Percentiles rank a stretch among this genome's conserved stretches.
Conservation (phyloP, 768 basidiomycete species). For the Dentipellis fragilis region DNA sequence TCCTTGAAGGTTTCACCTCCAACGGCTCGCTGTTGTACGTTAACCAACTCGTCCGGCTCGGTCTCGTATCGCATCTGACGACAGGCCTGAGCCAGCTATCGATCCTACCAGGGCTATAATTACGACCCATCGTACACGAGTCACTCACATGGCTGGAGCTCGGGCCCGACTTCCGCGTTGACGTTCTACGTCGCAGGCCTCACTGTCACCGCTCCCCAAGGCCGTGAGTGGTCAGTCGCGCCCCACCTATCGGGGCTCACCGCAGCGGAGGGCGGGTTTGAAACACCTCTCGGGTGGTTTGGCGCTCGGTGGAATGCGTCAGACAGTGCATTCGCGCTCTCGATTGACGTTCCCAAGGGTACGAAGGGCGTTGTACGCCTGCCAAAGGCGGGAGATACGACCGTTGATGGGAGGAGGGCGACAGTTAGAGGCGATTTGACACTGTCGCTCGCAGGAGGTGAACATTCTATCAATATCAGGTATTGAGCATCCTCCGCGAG, state of each 20-base stretch:
- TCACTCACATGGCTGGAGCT: conserved; percentile 52
- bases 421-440: not conserved
- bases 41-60: not conserved
- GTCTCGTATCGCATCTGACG: not conserved
- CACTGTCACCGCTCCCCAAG: conserved; percentile 35
- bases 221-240: conserved; percentile 35
- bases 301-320: conserved; percentile 31
- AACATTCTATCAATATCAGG: not conserved
- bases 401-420: not conserved
- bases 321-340: not conserved
- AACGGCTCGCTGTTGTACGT: conserved; percentile 45
- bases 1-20: conserved; percentile 48
- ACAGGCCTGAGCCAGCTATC: conserved; percentile 26
- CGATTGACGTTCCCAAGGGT: not conserved
- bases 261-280: conserved; percentile 40
- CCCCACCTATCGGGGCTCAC: conserved; percentile 35
- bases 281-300: conserved; percentile 42
- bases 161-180: conserved; percentile 46
- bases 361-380: not conserved
- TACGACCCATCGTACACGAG: conserved; percentile 48
- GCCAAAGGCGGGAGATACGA: not conserved
- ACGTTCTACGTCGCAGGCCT: conserved; percentile 51
- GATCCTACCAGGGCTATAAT: conserved; percentile 43
- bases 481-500: too few relatives aligned
- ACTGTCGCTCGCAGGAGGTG: not conserved